Conservation (phyloP, 768 basidiomycete genomes). For the Tubosaeta sp. region DNA sequence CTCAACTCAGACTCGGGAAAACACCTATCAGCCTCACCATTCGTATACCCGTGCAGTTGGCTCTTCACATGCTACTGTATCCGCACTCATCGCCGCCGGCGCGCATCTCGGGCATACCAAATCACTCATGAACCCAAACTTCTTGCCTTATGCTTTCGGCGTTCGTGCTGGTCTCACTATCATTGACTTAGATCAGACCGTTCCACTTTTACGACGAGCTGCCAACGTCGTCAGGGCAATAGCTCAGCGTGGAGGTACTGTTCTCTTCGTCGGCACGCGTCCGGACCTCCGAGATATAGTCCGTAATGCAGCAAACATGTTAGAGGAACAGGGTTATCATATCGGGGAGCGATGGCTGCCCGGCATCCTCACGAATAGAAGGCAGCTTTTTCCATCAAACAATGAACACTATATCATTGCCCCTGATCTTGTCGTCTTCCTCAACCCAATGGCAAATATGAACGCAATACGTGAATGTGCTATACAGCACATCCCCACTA, state of each 20-base stretch:
- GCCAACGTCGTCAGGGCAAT: conserved; percentile 83
- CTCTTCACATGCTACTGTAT: conserved; percentile 68
- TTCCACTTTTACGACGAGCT: conserved; percentile 87
- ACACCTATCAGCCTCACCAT: conserved; percentile 71
- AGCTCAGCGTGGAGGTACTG: conserved; percentile 72
- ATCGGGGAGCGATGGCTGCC: conserved; percentile 90
- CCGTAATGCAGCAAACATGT: conserved; percentile 70
- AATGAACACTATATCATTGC: conserved; percentile 51
- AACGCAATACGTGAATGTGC: conserved; percentile 91
- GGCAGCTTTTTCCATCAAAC: conserved; percentile 65
- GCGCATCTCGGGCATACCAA: conserved; percentile 91
- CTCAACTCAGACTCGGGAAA: conserved; percentile 68
- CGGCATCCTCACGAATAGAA: conserved; percentile 89
- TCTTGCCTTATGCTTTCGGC: conserved; percentile 90
- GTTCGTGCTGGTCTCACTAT: conserved; percentile 84
- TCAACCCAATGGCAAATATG: conserved; percentile 83
- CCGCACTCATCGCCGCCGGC: conserved; percentile 86
- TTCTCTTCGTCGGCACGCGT: conserved; percentile 89
- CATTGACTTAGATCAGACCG: conserved; percentile 92
- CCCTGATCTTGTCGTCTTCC: conserved; percentile 87
- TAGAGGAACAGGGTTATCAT: conserved; percentile 78
- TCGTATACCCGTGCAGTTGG: conserved; percentile 55
- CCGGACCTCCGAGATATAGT: conserved; percentile 72
- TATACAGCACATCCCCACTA: conserved; percentile 83
- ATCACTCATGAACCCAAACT: conserved; percentile 83